A percentile compares a stretch with the other conserved stretches of the same genome.
Conservation (phyloP, 2,329 filamentous ascomycete genomes). For the Stagonosporopsis rhizophila region DNA sequence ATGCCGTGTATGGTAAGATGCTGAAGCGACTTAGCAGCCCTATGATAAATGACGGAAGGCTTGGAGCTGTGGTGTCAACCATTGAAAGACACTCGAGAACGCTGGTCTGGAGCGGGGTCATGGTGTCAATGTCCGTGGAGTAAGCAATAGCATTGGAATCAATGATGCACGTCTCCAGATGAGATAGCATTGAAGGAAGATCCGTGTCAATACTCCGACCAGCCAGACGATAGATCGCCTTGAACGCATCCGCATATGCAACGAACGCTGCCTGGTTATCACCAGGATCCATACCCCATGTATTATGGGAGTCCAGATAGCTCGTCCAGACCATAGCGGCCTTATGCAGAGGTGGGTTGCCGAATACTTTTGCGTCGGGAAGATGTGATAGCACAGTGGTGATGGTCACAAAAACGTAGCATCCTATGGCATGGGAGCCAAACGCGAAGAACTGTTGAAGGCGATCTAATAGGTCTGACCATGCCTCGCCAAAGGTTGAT, state of each 20-base stretch:
- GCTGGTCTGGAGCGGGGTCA: constrained; percentile 74
- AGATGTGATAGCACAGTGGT: constrained; percentile 48
- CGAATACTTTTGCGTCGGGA: constrained; percentile 29
- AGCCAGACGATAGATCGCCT: constrained; percentile 80
- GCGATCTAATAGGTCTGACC: constrained; percentile 75
- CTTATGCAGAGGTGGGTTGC: constrained; percentile 36
- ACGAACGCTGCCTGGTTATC: constrained; percentile 80
- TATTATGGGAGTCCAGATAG: constrained; percentile 40
- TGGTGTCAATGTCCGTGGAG: constrained; percentile 73
- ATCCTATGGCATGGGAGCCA: constrained; percentile 51
- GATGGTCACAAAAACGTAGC: constrained; percentile 52
- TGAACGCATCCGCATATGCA: constrained; percentile 79
- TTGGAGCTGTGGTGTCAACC: constrained; percentile 70
- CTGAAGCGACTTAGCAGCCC: constrained; percentile 73
- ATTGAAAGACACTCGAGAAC: constrained; percentile 72
- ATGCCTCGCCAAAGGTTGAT: constrained; percentile 72
- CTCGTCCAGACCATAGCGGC: constrained; percentile 45
- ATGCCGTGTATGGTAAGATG: constrained; percentile 68
- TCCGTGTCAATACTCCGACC: constrained; percentile 67
- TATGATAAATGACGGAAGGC: constrained; percentile 72
- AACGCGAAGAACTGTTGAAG: constrained; percentile 62
- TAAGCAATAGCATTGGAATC: constrained; percentile 73
- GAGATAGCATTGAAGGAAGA: constrained; percentile 71
- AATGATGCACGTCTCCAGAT: constrained; percentile 75
- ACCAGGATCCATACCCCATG: constrained; percentile 30